Base-by-base conservation (phyloP, 192 early-diverging fungal species). In the Diversispora eburnea region DNA sequence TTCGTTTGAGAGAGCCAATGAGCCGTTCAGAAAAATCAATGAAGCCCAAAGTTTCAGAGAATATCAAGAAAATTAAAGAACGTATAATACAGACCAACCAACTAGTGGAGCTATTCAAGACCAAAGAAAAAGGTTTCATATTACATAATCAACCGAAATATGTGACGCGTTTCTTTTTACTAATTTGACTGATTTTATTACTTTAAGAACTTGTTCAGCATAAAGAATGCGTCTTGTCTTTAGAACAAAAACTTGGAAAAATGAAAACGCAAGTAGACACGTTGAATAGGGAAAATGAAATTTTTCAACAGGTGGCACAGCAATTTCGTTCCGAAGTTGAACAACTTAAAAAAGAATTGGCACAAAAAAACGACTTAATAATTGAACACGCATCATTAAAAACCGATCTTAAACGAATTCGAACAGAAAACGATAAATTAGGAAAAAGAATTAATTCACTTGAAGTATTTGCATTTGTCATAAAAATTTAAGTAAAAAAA, bases 21-120 rank as follows among this genome's bases (percentile, higher is more conserved):
- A 17, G 51, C 51, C 12, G n/a, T 54, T 54, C 51, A 20, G 22
- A 58, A 3, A 58, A 58, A 19, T 7, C n/a, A 5, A 58, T 8
- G 19, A 58, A 58, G 19, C 57, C 5, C 19, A 58, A 58, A 20
- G 13, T 19, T 9, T 46, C 65, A n/a, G 47, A 67, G 20, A 67
- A 67, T 46, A 25, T 67, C 9, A 46, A 67, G 49, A 46, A 22
- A 10, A 5, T 67, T 51, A 67, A 67, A 67, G 65, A 46, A 46
- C 45, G 47, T 22, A 67, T 67, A 12, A 67, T 67, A 22, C 19
- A 67, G 20, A 49, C 47, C 45, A 51, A 67, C n/a, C 45, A 47
- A 7, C 49, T 67, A 49, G 6, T 67, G 12, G n/a, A 67, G 1
- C 47, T 67, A 8, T 67, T 49, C 46, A 46, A 46, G 22, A 15